Conservation (phyloP, 2,329 filamentous ascomycete species). For the Trichophyton rubrum region DNA sequence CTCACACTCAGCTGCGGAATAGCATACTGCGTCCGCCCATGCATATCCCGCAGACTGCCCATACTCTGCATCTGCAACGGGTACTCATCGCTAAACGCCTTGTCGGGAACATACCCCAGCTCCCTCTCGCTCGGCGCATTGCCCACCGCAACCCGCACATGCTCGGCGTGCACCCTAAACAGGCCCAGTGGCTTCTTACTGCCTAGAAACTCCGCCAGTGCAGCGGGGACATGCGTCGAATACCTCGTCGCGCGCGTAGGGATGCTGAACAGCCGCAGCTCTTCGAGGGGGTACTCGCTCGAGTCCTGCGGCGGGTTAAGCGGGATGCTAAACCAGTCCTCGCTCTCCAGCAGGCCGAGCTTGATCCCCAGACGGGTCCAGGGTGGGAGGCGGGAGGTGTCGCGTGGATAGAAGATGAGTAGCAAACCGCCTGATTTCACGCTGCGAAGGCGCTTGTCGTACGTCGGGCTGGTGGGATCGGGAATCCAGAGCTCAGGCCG, state of each 20-base stretch:
- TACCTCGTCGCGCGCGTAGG: constrained; percentile 32
- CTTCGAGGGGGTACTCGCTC: constrained; percentile 33
- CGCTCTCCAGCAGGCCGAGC: constrained; percentile 21
- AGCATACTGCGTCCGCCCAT: constrained; percentile 27
- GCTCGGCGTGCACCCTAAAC: constrained; percentile 39
- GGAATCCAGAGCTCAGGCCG: constrained; percentile 50
- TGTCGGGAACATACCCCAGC: constrained; percentile 41
- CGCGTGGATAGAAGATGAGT: constrained; percentile 36
- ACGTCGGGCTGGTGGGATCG: constrained; percentile 33
- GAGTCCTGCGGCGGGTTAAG: constrained; percentile 36
- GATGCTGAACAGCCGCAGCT: constrained; percentile 46
- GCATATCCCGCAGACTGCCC: constrained; percentile 42
- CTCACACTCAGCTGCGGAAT: constrained; percentile 37
- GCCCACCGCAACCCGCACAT: constrained; percentile 38
- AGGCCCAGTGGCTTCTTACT: constrained; percentile 39
- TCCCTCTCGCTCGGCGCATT: constrained; percentile 41
- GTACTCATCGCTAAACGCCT: constrained; percentile 48
- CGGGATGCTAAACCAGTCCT: constrained; percentile 41
- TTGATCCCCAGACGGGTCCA: constrained; percentile 20
- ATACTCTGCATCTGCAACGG: constrained; percentile 46
- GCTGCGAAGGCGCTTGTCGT: constrained; percentile 34
- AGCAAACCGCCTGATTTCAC: constrained; percentile 42
- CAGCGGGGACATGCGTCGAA: constrained; percentile 31
- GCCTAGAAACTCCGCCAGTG: constrained; percentile 38
- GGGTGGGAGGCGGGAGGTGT: constrained; percentile 7